phyloP scores from a whole-genome alignment of 257 asterid species.

The Solanum piurae region DNA sequence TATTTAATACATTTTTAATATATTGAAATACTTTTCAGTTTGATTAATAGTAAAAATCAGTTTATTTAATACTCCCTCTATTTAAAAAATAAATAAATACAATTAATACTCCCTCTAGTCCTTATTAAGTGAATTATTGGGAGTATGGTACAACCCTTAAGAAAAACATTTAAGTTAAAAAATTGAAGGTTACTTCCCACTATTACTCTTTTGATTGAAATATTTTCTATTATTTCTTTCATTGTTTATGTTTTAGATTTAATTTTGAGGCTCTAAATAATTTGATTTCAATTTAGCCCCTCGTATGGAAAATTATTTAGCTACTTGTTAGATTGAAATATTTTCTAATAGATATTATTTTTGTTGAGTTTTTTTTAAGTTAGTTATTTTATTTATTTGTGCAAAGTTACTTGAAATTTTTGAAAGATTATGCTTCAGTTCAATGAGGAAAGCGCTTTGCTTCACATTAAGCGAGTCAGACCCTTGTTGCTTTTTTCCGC shows the following conservation, averaged over 20 bases:
- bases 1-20: neutral
- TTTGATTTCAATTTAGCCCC: neutral
- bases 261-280: neutral
- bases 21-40: neutral
- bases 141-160: neutral
- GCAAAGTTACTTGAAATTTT: neutral
- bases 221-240: neutral
- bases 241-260: neutral
- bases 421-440: neutral
- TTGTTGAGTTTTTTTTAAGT: neutral
- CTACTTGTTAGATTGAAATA: neutral
- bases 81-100: no score
- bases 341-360: neutral
- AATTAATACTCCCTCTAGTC: neutral
- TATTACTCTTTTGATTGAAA: neutral
- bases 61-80: neutral
- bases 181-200: neutral
- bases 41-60: neutral
- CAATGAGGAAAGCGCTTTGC: neutral
- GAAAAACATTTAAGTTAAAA: neutral
- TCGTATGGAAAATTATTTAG: neutral
- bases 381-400: neutral
- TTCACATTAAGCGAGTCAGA: neutral
- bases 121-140: neutral
- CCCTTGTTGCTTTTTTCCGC: neutral